Percentiles rank a stretch among this genome's conserved stretches.
Conservation (phyloP, 306 rosid species). For the Fragaria vesca region DNA sequence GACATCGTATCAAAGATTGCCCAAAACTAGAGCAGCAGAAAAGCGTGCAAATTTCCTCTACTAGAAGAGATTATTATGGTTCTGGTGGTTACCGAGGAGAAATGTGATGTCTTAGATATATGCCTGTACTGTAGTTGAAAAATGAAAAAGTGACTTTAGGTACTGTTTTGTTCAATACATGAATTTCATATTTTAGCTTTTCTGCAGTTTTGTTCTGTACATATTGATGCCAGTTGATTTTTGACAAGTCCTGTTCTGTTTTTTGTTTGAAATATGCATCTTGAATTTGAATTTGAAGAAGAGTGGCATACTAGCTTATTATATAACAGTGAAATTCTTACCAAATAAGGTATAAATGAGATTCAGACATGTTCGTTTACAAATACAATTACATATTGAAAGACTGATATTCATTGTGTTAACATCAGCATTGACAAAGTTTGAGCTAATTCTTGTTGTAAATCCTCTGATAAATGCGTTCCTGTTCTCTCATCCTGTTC, state of each 20-base stretch:
- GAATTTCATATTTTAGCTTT: neutral
- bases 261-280: neutral
- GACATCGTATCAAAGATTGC: constrained; percentile 84
- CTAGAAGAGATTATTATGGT: constrained; percentile 84
- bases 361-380: neutral
- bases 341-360: neutral
- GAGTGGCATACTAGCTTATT: neutral
- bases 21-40: constrained; percentile 90
- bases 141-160: neutral
- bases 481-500: constrained; percentile 29
- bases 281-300: neutral
- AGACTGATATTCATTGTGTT: neutral
- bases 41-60: constrained; percentile 71
- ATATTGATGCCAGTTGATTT: neutral
- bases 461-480: constrained; percentile 25
- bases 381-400: constrained; percentile 3
- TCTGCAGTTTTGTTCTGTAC: neutral
- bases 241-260: neutral
- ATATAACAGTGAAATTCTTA: neutral
- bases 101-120: constrained; percentile 38
- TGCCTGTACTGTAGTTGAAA: neutral
- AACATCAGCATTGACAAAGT: constrained; percentile 12
- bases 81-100: constrained; percentile 94
- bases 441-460: constrained; percentile 10
- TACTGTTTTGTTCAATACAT: neutral